phyloP scores from a whole-genome alignment of 2,329 filamentous ascomycete genomes.

The Byssochlamys sp. region DNA sequence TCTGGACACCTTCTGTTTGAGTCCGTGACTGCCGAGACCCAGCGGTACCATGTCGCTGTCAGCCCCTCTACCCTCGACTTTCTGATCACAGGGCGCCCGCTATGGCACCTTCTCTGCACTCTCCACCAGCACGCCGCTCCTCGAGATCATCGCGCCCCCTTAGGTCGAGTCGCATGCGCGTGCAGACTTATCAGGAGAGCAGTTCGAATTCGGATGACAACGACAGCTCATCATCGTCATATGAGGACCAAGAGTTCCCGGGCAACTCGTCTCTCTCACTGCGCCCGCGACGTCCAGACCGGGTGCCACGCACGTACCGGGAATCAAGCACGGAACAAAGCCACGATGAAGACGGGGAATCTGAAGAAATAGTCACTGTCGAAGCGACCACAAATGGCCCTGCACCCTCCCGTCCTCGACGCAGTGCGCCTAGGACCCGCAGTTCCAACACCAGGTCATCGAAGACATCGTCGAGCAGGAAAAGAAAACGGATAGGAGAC shows the following conservation, averaged over 20 bases:
- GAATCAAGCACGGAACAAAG: conserved; percentile 26
- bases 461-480: conserved; percentile 9
- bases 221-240: conserved; percentile 7
- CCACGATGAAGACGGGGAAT: conserved; percentile 8
- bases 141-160: conserved; percentile 22
- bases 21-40: not conserved
- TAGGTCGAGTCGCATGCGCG: conserved; percentile 25
- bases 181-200: conserved; percentile 31
- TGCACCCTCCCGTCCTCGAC: conserved; percentile 6
- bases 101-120: conserved; percentile 22
- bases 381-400: conserved; percentile 6
- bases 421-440: conserved; percentile 11
- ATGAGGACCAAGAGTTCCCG: conserved; percentile 2
- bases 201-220: conserved; percentile 19
- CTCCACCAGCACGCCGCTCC: conserved; percentile 8
- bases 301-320: conserved; percentile 21
- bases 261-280: conserved; percentile 15
- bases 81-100: conserved; percentile 8
- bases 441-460: conserved; percentile 13
- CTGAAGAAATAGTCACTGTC: conserved; percentile 4
- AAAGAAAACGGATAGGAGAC: conserved; percentile 11
- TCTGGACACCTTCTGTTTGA: not conserved
- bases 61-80: conserved; percentile 2
- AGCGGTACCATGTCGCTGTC: conserved; percentile 3
- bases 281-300: conserved; percentile 21